Base-by-base conservation (phyloP, 495 filamentous ascomycete genomes). In the Viridothelium virens region DNA sequence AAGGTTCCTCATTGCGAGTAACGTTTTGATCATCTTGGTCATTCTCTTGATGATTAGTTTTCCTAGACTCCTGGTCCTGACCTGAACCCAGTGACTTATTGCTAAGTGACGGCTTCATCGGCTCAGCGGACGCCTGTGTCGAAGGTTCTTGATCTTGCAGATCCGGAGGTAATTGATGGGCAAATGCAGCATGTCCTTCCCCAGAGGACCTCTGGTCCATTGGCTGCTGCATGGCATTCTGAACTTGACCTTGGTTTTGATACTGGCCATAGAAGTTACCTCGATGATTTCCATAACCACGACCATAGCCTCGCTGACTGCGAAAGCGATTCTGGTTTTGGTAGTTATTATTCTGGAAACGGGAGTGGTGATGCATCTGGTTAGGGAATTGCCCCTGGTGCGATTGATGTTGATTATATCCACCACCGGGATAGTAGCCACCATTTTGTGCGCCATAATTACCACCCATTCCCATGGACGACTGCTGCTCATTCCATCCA, bases 371-470 rank as follows among this genome's bases (percentile, higher is more conserved):
- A 74, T 81, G 81, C 78, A 81, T 82, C 79, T 81, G 79, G 77
- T 77, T 74, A 64, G 63, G 64, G 77, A 77, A 82, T 77, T 80
- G 75, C 73, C 79, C 78, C 76, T 80, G 78, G 77, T 79, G 77
- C 78, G 82, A 82, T 76, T 71, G 63, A 70, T 70, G 76, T 78
- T 86, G 80, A 84, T 87, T 86, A 85, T 83, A 85, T 77, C 84
- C 85, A 81, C 79, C 84, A 84, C 61, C 66, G 61, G 69, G 71
- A 73, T 73, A 71, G 70, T 81, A 93, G 76, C 89, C 89, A 84
- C 87, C 80, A 87, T 87, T 86, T 77, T 85, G 82, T 80, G 87
- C 89, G 80, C 89, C 89, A 87, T 86, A 92, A 77, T 89, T 87
- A 87, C 85, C 84, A 79, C 87, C 86, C 82, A 88, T 90, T 84